Percentiles rank a stretch among this genome's conserved stretches.
Evolutionary conservation across 768 basidiomycete genomes (phyloP).

Genomic region (Calocybe indica): DNA sequence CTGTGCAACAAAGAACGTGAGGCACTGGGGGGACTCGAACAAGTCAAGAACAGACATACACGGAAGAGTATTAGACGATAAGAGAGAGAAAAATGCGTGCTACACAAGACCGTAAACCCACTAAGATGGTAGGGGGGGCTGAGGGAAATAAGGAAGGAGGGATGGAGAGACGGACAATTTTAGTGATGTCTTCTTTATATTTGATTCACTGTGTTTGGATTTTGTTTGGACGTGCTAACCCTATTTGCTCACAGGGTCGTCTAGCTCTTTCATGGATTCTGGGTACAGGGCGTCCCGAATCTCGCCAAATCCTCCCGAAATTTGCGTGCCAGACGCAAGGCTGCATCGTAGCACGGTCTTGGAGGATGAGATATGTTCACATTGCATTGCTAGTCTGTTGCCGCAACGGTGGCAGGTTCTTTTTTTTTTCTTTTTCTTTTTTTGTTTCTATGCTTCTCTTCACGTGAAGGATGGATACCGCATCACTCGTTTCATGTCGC

Average conservation of each 20-base stretch:
- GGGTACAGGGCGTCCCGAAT: neutral
- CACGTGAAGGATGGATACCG: neutral
- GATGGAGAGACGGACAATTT: constrained; percentile 36
- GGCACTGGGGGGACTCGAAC: constrained; percentile 8
- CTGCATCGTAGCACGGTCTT: neutral
- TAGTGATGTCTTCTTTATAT: constrained; percentile 36
- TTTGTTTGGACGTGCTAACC: constrained; percentile 35
- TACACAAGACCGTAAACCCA: constrained; percentile 46
- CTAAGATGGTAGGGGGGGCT: constrained; percentile 26
- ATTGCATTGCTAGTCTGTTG: neutral
- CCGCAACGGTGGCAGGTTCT: no score
- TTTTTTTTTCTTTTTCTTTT: neutral
- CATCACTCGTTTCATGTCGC: constrained; percentile 14
- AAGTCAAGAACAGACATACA: constrained; percentile 26
- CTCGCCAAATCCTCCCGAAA: no score
- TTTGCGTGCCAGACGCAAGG: neutral
- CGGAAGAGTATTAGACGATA: constrained; percentile 48
- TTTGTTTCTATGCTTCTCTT: neutral
- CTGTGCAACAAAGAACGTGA: constrained; percentile 22
- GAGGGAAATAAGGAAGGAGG: constrained; percentile 58
- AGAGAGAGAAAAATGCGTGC: constrained; percentile 51
- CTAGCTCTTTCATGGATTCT: neutral
- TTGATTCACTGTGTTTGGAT: constrained; percentile 35
- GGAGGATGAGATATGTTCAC: neutral
- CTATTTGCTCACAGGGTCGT: constrained; percentile 29